phyloP scores from a whole-genome alignment of 2,329 filamentous ascomycete species.

The Apiospora rasikravindrae region DNA sequence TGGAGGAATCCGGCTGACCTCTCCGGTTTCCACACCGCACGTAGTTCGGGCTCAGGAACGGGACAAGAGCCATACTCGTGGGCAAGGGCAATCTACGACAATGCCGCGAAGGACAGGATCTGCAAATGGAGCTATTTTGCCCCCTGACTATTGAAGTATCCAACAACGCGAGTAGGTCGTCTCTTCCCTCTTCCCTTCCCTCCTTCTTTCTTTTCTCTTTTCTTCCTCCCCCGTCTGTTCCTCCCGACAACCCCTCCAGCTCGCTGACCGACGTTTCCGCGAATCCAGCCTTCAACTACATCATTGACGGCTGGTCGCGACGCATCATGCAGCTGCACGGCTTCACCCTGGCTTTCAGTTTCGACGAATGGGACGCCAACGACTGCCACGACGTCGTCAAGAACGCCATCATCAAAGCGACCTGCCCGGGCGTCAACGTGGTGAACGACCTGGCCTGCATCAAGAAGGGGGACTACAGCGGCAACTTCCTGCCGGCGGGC shows the following conservation, averaged over 20 bases:
- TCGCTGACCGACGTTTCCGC: neutral
- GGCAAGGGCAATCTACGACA: neutral
- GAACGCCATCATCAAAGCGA: neutral
- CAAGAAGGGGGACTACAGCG: constrained; percentile 5
- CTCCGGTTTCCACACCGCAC: neutral
- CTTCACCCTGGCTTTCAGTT: neutral
- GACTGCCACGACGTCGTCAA: neutral
- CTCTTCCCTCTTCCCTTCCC: neutral
- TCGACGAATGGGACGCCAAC: neutral
- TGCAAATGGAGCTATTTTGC: too few relatives aligned
- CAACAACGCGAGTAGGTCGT: neutral
- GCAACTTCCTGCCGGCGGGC: neutral
- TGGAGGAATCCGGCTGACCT: neutral
- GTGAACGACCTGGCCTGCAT: neutral
- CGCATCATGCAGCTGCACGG: neutral
- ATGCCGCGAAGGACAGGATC: too few relatives aligned
- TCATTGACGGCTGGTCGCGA: constrained; percentile 1
- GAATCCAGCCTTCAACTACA: neutral
- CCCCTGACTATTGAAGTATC: neutral
- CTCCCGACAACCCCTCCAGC: too few relatives aligned
- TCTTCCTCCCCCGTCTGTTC: neutral
- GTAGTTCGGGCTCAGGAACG: neutral
- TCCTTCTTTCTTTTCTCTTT: neutral
- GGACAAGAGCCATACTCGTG: neutral
- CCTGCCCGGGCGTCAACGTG: neutral